A percentile compares a stretch with the other conserved stretches of the same genome.
These are phyloP conservation scores for Rhododendron ferrugineum DNA, from an alignment of 148 eudicot genomes.

Conservation along the genomic window DNA sequence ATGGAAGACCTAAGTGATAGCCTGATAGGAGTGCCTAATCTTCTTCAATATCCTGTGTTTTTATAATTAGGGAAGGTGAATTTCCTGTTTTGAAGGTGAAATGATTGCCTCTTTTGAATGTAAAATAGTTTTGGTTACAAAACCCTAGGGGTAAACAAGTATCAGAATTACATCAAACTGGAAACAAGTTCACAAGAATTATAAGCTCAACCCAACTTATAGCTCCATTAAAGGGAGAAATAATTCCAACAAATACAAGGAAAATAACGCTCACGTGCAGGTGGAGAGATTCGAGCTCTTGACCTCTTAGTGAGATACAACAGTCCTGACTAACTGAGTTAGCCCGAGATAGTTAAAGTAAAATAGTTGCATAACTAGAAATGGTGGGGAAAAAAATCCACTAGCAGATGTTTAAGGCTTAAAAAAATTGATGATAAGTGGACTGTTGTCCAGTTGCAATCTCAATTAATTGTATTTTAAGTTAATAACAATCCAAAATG, in stretches of 20 bases:
- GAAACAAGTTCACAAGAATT: too few species aligned
- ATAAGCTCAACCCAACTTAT: too few species aligned
- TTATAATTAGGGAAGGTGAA: neutral
- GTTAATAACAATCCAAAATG: neutral
- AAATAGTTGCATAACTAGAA: neutral
- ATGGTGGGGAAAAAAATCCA: neutral
- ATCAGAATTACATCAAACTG: too few species aligned
- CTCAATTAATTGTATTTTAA: neutral
- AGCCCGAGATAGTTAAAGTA: too few species aligned
- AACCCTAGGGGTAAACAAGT: too few species aligned
- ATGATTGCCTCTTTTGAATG: neutral
- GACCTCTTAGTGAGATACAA: too few species aligned
- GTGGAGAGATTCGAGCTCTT: too few species aligned
- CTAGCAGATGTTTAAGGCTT: neutral
- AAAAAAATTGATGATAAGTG: neutral
- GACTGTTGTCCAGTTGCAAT: neutral
- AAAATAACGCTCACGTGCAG: too few species aligned
- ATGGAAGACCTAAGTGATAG: neutral
- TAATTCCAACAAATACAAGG: too few species aligned
- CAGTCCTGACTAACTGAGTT: fast-evolving
- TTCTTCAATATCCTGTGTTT: neutral
- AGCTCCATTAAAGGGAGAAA: too few species aligned
- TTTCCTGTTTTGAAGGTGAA: neutral
- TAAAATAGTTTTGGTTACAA: too few species aligned
- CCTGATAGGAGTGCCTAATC: neutral